Evolutionary conservation across 495 filamentous ascomycete species (phyloP).

Genomic region (Bacidia gigantensis): DNA sequence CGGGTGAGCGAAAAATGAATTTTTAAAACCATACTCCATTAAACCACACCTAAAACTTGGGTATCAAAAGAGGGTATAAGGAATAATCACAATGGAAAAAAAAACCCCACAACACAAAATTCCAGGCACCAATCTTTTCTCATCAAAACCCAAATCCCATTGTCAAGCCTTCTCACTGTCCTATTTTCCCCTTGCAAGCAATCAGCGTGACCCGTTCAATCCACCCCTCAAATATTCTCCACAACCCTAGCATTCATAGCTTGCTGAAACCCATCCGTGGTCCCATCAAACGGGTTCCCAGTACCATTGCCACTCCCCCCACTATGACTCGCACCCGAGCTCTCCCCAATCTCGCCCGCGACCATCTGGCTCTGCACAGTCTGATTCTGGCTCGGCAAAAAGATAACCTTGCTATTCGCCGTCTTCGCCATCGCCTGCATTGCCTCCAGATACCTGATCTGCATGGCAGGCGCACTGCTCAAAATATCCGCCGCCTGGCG

Average conservation of each 20-base stretch:
- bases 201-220: not conserved
- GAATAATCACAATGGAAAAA: not conserved
- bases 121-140: not conserved
- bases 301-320: constrained; percentile 34
- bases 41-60: not conserved
- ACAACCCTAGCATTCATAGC: constrained; percentile 76
- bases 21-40: not conserved
- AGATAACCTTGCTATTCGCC: constrained; percentile 94
- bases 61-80: not conserved
- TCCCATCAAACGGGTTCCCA: constrained; percentile 13
- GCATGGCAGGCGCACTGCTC: constrained; percentile 88
- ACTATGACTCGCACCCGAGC: constrained; percentile 9
- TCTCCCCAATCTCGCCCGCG: constrained; percentile 34
- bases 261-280: constrained; percentile 53
- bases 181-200: not conserved
- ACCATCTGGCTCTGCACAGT: constrained; percentile 35
- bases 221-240: constrained; percentile 56
- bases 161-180: not conserved
- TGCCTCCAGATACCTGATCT: constrained; percentile 97
- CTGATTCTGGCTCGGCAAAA: constrained; percentile 48
- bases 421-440: constrained; percentile 98
- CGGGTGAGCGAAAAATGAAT: not conserved
- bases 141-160: not conserved
- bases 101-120: not conserved
- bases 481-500: constrained; percentile 94